Evolutionary conservation across 306 rosid species (phyloP), one percentile per base, ranked within the genome.

Genomic region (Rubus parviflorus): DNA sequence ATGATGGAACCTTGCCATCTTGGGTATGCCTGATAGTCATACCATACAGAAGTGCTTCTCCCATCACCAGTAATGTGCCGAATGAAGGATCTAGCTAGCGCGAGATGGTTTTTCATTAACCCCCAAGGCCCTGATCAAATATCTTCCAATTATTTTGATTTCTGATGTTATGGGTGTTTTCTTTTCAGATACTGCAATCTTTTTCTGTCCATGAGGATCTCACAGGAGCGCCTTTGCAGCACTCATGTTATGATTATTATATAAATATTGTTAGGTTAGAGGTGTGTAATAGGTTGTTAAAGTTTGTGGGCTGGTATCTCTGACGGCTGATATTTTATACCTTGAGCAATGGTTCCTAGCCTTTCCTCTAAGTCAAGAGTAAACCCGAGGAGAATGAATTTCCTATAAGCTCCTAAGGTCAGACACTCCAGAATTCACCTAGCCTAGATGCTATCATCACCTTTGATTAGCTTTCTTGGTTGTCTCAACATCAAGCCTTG

Each of bases 11-110:
- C 40, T 30, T 7, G 43, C 43, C 45, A 30, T 54, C 61, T 2
- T n/a, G 61, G 61, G 61, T 20, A n/a, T 54, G 61, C 14, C 61
- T 17, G 13, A 16, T 6, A 6, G n/a, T 63, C 13, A 8, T 38
- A 63, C 43, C 69, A 37, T 63, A 16, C 20, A 63, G 69, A 63
- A 63, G 69, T 63, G 69, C 17, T 63, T 63, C 43, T 69, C 57
- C 57, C 19, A 43, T 68, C 72, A 22, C 13, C 2, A 45, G 35
- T 25, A 30, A 45, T 15, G 35, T 68, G 73, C 73, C 45, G 73
- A 43, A 23, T 0, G 8, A 22, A 42, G 72, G 72, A 7, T 42
- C 71, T 40, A 16, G 19, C 23, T 56, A 56, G 3, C 8, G n/a
- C 7, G 30, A 56, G 62, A 56, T 56, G 62, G 62, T 56, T 52